Evolutionary conservation across 2,329 filamentous ascomycete genomes (phyloP), one percentile per base, ranked within the genome.

Genomic region (Calonectria fujianensis): DNA sequence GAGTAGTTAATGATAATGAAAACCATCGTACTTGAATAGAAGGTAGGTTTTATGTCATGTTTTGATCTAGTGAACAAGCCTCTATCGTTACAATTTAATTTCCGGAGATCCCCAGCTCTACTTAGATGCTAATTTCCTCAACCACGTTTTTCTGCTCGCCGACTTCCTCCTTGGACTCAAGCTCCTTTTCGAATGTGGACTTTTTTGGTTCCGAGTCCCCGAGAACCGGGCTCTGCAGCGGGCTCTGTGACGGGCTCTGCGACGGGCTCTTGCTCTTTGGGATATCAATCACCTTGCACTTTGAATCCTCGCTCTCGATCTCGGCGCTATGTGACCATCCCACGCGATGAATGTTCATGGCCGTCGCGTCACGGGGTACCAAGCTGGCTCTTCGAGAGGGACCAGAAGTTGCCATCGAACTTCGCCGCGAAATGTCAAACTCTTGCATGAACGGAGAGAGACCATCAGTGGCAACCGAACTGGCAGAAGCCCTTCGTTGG

Each of bases 261-360:
- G 18, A 32, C 54, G 32, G 32, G n/a, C 57, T 27, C 13, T 29
- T 61, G 35, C 35, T 61, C 57, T 39, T 61, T n/a, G 54, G 32
- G 31, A 61, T 61, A 13, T 61, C 57, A 39, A 61, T 41, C 78
- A 75, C 61, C 82, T 86, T 85, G 88, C 89, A 90, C 59, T 87
- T 85, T 0, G 89, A 90, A 48, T 89, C 88, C 50, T 84, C 84
- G 78, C 86, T 89, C 50, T 71, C 61, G 54, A 77, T 75, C 45
- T 91, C 89, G 75, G 92, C 90, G 78, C 87, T 89, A 80, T 92
- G 90, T 37, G 89, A 89, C 91, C 91, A 93, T 81, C 92, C 90
- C 70, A 89, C 88, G 39, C 87, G 85, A 77, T 86, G 85, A 70
- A 87, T 83, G 37, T 85, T 77, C 18, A 71, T 59, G 11, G 70